Conservation (phyloP, 1,284 basidiomycete genomes). For the Heterobasidion irregulare region DNA sequence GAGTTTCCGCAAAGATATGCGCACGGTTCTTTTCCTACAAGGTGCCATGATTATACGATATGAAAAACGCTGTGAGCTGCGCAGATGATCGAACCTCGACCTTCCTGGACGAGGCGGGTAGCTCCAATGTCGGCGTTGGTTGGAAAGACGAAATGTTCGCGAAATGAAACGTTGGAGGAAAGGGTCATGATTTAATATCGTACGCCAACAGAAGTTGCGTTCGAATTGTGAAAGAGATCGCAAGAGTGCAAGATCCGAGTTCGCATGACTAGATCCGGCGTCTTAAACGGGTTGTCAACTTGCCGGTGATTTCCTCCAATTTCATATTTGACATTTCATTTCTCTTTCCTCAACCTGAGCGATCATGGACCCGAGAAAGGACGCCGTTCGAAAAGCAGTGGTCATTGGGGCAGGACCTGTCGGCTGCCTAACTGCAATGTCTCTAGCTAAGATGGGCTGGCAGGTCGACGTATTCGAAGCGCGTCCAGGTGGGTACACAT, state of each 20-base stretch:
- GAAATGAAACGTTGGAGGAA: constrained; percentile 17
- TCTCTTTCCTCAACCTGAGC: background rate
- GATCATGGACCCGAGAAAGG: background rate
- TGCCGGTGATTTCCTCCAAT: background rate
- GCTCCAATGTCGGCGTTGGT: constrained; percentile 49
- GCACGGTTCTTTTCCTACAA: constrained; percentile 43
- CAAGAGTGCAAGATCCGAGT: background rate
- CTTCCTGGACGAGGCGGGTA: constrained; percentile 19
- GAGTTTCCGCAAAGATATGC: constrained; percentile 97
- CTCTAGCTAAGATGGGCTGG: constrained; percentile 86
- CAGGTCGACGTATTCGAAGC: constrained; percentile 85
- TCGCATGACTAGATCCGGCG: background rate
- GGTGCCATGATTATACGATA: background rate
- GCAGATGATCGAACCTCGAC: background rate
- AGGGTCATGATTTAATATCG: background rate
- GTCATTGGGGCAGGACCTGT: constrained; percentile 90
- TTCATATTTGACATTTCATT: background rate
- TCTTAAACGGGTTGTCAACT: background rate
- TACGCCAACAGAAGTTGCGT: background rate
- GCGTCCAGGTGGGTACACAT: constrained; percentile 59
- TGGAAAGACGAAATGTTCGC: constrained; percentile 55
- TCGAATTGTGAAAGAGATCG: background rate
- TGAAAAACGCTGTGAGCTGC: background rate
- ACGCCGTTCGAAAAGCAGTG: constrained; percentile 34
- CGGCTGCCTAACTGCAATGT: constrained; percentile 85